Percentiles rank a stretch among this genome's conserved stretches.
Conservation (phyloP, 1,139 yeast genomes). For the Martiniozyma asiatica region DNA sequence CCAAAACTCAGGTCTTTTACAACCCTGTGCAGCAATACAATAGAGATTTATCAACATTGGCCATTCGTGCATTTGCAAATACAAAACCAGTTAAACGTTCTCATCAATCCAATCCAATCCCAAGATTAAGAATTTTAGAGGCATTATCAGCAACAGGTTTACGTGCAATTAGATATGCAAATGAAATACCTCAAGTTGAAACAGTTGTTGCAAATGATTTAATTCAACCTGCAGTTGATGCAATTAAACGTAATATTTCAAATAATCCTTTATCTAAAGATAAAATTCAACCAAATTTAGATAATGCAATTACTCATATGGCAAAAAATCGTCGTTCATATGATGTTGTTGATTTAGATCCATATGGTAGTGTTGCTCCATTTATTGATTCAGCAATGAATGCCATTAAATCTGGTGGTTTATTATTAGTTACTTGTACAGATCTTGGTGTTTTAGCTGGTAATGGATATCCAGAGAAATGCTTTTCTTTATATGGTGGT, state of each 20-base stretch:
- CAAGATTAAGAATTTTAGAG: constrained; percentile 53
- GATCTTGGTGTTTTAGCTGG: constrained; percentile 95
- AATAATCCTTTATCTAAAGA: constrained; percentile 48
- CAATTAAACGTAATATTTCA: constrained; percentile 60
- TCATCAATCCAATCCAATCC: constrained; percentile 16
- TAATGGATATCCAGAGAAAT: constrained; percentile 90
- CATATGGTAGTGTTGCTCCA: constrained; percentile 95
- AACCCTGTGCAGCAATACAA: constrained; percentile 96
- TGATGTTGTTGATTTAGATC: constrained; percentile 88
- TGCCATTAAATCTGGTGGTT: constrained; percentile 67
- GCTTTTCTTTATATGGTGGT: constrained; percentile 94
- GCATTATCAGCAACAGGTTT: constrained; percentile 93
- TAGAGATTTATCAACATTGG: constrained; percentile 77
- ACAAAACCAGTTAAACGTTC: constrained; percentile 20
- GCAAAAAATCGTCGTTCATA: constrained; percentile 32
- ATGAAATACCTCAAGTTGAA: constrained; percentile 68
- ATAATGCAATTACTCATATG: constrained; percentile 86
- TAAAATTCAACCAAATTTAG: constrained; percentile 54
- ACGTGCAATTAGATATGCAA: constrained; percentile 85
- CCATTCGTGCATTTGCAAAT: constrained; percentile 77
- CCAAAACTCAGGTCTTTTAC: constrained; percentile 77
- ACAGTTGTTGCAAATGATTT: constrained; percentile 81
- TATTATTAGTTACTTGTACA: constrained; percentile 84
- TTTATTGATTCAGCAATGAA: constrained; percentile 87
- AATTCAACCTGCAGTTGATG: constrained; percentile 72